These are phyloP conservation scores for Artemisia argyi DNA, from an alignment of 129 eudicot genomes.

Conservation along the genomic window DNA sequence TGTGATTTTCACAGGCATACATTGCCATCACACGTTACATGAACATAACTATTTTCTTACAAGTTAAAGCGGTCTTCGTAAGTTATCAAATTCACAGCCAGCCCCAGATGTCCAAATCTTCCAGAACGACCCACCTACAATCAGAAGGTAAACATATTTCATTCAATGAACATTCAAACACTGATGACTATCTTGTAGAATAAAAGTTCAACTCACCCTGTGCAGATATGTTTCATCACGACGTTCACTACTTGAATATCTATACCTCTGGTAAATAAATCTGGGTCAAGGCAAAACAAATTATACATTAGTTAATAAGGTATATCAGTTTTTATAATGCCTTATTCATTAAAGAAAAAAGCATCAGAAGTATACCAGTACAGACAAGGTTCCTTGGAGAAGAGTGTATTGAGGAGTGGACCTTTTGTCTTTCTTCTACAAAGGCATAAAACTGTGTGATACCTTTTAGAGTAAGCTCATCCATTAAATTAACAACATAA, in stretches of 20 bases:
- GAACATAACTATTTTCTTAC: slow-evolving; percentile 27
- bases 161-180: slow-evolving; percentile 6
- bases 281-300: slow-evolving; percentile 28
- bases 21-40: not conserved
- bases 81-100: slow-evolving; percentile 52
- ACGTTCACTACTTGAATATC: slow-evolving; percentile 9
- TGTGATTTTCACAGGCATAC: not conserved
- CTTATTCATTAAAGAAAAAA: too few relatives aligned
- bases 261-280: slow-evolving; percentile 56
- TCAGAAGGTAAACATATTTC: not conserved
- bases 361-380: slow-evolving; percentile 18
- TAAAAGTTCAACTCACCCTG: slow-evolving; percentile 42
- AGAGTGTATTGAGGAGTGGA: too few relatives aligned
- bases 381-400: too few relatives aligned
- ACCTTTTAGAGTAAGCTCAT: too few relatives aligned
- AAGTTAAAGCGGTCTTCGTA: slow-evolving; percentile 58
- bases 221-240: slow-evolving; percentile 68
- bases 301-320: slow-evolving; percentile 9
- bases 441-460: too few relatives aligned
- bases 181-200: not conserved
- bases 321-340: too few relatives aligned
- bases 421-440: too few relatives aligned
- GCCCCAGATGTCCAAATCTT: slow-evolving; percentile 53
- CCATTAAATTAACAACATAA: too few relatives aligned
- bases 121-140: slow-evolving; percentile 53